Percentiles rank a stretch among this genome's conserved stretches.
These are phyloP conservation scores for Raddia guianensis DNA, from an alignment of 176 grass and related monocot genomes.

Conservation along the genomic window DNA sequence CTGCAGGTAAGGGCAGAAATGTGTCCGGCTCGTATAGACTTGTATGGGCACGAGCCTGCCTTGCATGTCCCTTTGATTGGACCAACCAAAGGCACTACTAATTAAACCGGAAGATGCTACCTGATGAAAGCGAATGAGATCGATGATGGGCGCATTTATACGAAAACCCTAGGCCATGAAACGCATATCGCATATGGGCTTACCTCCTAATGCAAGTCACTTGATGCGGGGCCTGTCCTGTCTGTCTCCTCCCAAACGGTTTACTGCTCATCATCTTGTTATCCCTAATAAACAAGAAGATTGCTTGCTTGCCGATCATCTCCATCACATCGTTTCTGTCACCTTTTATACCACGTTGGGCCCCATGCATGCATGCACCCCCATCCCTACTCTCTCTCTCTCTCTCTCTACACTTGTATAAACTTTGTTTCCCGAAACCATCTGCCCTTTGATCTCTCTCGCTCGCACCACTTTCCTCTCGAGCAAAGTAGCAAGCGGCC, in stretches of 20 bases:
- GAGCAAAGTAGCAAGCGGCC: constrained; percentile 31
- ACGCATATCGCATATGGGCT: constrained; percentile 63
- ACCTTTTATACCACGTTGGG: constrained; percentile 50
- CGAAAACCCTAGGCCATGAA: constrained; percentile 57
- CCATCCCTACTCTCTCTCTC: neutral
- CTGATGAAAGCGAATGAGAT: constrained; percentile 3
- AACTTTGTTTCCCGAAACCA: constrained; percentile 25
- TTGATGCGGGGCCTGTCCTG: constrained; percentile 35
- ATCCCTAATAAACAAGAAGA: constrained; percentile 14
- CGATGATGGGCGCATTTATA: constrained; percentile 39
- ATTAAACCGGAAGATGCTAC: neutral
- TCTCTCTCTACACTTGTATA: constrained; percentile 23
- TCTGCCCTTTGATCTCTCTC: constrained; percentile 29
- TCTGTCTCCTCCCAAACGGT: neutral
- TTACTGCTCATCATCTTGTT: neutral
- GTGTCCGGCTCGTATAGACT: too few relatives aligned
- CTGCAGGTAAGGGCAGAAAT: too few relatives aligned
- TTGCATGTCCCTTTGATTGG: too few relatives aligned
- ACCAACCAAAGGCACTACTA: too few relatives aligned
- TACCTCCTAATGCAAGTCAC: constrained; percentile 59
- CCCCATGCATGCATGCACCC: constrained; percentile 47
- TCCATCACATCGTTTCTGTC: neutral
- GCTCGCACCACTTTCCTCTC: constrained; percentile 28
- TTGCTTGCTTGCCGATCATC: constrained; percentile 38
- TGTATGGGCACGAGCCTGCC: too few relatives aligned